Evolutionary conservation across 768 basidiomycete genomes (phyloP).

Genomic region (Clavaria fumosa): DNA sequence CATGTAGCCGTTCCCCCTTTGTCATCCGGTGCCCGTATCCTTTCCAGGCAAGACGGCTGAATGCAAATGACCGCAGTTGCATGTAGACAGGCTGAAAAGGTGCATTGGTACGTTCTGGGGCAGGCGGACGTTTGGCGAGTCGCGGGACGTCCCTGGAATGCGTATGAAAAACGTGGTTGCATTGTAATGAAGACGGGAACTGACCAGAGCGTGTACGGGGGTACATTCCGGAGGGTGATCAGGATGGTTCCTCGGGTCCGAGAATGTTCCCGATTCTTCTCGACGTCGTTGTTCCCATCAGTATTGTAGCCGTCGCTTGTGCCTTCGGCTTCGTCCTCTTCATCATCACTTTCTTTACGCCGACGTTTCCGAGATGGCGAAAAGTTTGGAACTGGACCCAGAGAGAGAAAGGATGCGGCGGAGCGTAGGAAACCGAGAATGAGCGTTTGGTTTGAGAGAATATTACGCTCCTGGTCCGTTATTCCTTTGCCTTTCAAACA

Average conservation of each 20-base stretch:
- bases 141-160: slow-evolving; percentile 53
- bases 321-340: slow-evolving; percentile 27
- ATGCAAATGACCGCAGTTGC: slow-evolving; percentile 66
- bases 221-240: slow-evolving; percentile 72
- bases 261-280: slow-evolving; percentile 10
- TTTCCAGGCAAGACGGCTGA: slow-evolving; percentile 52
- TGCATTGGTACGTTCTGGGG: slow-evolving; percentile 28
- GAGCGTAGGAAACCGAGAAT: slow-evolving; percentile 73
- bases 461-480: slow-evolving; percentile 86
- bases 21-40: slow-evolving; percentile 95
- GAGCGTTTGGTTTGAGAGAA: slow-evolving; percentile 74
- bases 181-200: slow-evolving; percentile 9
- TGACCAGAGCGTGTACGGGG: slow-evolving; percentile 81
- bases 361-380: slow-evolving; percentile 29
- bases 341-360: slow-evolving; percentile 30
- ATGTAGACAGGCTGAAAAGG: slow-evolving; percentile 51
- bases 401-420: slow-evolving; percentile 40
- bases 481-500: slow-evolving; percentile 60
- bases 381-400: slow-evolving; percentile 37
- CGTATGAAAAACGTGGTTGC: slow-evolving; percentile 7
- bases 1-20: slow-evolving; percentile 63
- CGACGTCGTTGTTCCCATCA: slow-evolving; percentile 14
- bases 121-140: slow-evolving; percentile 61
- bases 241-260: slow-evolving; percentile 55
- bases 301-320: slow-evolving; percentile 18